Evolutionary conservation across 768 basidiomycete species (phyloP).

Genomic region (Boletus vermiculosoides): DNA sequence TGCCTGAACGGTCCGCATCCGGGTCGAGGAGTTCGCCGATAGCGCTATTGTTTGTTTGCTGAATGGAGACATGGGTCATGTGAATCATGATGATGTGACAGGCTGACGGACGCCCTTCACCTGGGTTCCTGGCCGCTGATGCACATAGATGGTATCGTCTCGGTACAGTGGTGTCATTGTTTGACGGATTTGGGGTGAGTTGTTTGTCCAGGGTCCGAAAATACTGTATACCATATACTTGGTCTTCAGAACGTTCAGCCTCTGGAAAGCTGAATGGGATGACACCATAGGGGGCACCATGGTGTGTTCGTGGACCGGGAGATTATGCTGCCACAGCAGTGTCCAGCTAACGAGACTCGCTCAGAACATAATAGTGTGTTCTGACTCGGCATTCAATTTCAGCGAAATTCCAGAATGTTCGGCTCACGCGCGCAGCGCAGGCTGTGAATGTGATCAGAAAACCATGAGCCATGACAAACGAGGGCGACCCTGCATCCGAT

Average conservation of each 20-base stretch:
- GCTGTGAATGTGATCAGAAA: no score
- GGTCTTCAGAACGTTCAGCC: no score
- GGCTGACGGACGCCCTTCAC: background rate
- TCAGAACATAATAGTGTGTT: no score
- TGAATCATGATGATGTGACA: constrained; percentile 12
- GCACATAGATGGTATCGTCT: constrained; percentile 14
- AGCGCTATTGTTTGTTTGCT: background rate
- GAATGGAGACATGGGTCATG: constrained; percentile 3
- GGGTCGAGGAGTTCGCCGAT: background rate
- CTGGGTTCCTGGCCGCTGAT: constrained; percentile 18
- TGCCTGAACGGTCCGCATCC: constrained; percentile 2
- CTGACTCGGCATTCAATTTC: no score
- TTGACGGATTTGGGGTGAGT: background rate
- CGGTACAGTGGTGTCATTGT: constrained; percentile 10
- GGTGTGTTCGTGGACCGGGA: no score
- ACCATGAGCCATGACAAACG: background rate
- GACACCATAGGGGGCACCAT: no score
- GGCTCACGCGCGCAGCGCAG: no score
- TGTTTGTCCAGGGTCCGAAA: background rate
- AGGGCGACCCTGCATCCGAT: background rate
- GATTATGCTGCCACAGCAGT: no score
- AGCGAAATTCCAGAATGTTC: no score
- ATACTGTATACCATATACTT: background rate
- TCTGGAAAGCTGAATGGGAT: no score
- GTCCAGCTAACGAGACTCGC: no score